Evolutionary conservation across 2,329 filamentous ascomycete species (phyloP).

Genomic region (Aspergillus ochraceus): DNA sequence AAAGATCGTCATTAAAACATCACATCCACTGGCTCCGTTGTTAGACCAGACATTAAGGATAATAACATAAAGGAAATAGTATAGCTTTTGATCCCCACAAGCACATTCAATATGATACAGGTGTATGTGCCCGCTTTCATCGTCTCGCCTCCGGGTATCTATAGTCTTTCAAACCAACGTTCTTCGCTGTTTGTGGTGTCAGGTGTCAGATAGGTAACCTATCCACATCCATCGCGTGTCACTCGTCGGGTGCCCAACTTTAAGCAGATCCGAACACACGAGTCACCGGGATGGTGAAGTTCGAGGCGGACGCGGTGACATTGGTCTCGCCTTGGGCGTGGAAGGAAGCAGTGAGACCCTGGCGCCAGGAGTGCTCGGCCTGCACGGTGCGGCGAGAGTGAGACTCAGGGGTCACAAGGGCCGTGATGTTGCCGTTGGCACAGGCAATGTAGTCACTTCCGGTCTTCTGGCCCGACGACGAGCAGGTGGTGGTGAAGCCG

Average conservation of each 20-base stretch:
- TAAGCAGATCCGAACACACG: conserved; percentile 30
- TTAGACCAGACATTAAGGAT: conserved; percentile 4
- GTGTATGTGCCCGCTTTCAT: not conserved
- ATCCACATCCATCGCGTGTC: not conserved
- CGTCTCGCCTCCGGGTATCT: not conserved
- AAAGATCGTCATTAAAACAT: conserved; percentile 4
- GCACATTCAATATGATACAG: not conserved
- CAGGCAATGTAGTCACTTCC: conserved; percentile 25
- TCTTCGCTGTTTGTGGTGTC: no score
- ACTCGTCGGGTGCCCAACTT: not conserved
- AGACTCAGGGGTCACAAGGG: conserved; percentile 17
- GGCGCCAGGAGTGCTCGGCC: conserved; percentile 29
- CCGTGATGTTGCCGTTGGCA: conserved; percentile 24
- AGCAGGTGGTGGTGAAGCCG: conserved; percentile 37
- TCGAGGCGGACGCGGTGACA: conserved; percentile 18
- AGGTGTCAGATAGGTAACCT: not conserved
- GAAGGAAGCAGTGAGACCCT: conserved; percentile 16
- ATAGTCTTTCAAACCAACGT: not conserved
- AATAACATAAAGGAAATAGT: not conserved
- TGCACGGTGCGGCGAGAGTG: conserved; percentile 28
- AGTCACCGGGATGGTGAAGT: conserved; percentile 24
- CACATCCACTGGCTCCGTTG: not conserved
- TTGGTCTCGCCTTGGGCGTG: conserved; percentile 23
- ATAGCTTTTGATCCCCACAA: not conserved
- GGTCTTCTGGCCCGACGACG: conserved; percentile 20